A percentile compares a stretch with the other conserved stretches of the same genome.
Evolutionary conservation across 169 alveolate species (phyloP).

Genomic region (Sarcocystis neurona): DNA sequence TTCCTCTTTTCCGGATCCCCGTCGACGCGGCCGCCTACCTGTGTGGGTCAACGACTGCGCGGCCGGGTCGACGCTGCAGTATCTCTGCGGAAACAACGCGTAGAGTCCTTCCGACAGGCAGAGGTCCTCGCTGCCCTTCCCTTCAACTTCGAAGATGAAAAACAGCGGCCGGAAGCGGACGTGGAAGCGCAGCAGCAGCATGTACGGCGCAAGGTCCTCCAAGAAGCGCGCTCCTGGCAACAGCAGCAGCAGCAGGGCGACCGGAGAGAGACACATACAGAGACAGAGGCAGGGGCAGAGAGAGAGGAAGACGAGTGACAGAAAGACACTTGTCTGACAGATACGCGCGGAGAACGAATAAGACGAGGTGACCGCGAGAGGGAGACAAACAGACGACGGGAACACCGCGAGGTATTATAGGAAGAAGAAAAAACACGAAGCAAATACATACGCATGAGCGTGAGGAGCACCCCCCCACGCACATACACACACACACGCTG

Average conservation of each 20-base stretch:
- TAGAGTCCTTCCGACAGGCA: slow-evolving; percentile 51
- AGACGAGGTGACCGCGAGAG: too few relatives aligned
- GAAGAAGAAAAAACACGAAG: too few relatives aligned
- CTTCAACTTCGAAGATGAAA: slow-evolving; percentile 28
- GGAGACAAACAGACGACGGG: too few relatives aligned
- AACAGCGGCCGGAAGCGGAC: slow-evolving; percentile 51
- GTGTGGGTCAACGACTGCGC: slow-evolving; percentile 50
- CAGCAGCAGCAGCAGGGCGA: slow-evolving; percentile 28
- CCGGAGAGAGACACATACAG: neutral
- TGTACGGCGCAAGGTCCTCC: slow-evolving; percentile 54
- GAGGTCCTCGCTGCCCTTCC: slow-evolving; percentile 39
- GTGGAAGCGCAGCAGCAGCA: slow-evolving; percentile 44
- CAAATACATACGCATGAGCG: too few relatives aligned
- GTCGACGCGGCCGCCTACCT: neutral
- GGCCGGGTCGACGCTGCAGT: slow-evolving; percentile 56
- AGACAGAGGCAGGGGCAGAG: too few relatives aligned
- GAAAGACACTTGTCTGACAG: too few relatives aligned
- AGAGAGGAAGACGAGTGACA: too few relatives aligned
- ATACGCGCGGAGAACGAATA: neutral
- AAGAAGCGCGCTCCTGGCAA: slow-evolving; percentile 49
- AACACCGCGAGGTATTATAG: too few relatives aligned
- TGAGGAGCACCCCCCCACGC: too few relatives aligned
- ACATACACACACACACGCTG: too few relatives aligned
- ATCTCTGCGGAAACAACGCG: slow-evolving; percentile 21
- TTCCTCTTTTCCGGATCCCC: too few relatives aligned